A percentile compares a stretch with the other conserved stretches of the same genome.
phyloP scores from a whole-genome alignment of 2,329 filamentous ascomycete genomes.

The Uncinocarpus reesii region DNA sequence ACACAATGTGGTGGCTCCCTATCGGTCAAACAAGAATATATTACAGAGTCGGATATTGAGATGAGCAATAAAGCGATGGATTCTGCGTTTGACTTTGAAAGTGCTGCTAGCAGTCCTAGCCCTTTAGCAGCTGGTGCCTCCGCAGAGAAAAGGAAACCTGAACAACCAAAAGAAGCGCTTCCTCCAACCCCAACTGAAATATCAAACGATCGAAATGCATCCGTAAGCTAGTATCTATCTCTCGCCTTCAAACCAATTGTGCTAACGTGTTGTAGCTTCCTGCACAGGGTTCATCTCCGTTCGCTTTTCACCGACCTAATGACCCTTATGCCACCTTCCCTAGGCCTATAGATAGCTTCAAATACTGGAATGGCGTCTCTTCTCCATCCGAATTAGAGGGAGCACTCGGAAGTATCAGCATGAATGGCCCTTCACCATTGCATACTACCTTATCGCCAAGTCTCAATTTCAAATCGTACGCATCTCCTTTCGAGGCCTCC shows the following conservation, averaged over 20 bases:
- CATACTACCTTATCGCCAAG: slow-evolving; percentile 31
- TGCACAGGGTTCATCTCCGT: slow-evolving; percentile 7
- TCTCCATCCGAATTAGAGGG: slow-evolving; percentile 38
- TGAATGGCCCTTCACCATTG: slow-evolving; percentile 36
- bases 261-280: background rate
- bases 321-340: slow-evolving; percentile 6
- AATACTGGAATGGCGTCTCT: slow-evolving; percentile 34
- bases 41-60: slow-evolving; percentile 33
- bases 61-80: slow-evolving; percentile 40
- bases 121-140: slow-evolving; percentile 26
- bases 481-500: slow-evolving; percentile 28
- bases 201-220: background rate
- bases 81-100: slow-evolving; percentile 41
- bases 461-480: slow-evolving; percentile 28
- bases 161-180: slow-evolving; percentile 15
- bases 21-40: slow-evolving; percentile 26
- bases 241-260: background rate
- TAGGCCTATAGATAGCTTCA: slow-evolving; percentile 20
- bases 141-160: slow-evolving; percentile 13
- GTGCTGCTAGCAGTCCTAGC: slow-evolving; percentile 39
- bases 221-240: background rate
- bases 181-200: background rate
- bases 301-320: slow-evolving; percentile 9
- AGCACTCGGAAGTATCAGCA: slow-evolving; percentile 37
- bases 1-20: slow-evolving; percentile 30